Evolutionary conservation across 108 stramenopile genomes (phyloP), one percentile per base, ranked within the genome.

Genomic region (Nitzschia inconspicua): DNA sequence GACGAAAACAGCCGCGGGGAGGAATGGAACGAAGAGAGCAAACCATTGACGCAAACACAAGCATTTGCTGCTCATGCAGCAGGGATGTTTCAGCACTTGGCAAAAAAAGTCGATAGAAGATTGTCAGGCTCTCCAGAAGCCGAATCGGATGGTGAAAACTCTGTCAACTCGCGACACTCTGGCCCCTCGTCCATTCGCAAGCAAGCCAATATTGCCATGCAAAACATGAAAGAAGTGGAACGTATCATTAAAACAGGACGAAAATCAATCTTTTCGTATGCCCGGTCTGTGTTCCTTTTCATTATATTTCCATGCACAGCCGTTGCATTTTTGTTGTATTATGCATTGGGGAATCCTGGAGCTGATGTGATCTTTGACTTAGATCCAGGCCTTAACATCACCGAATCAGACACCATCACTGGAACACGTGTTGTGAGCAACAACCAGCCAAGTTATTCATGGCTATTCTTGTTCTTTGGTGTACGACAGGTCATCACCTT

Each of bases 401-500:
- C 4, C 18, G 47, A 18, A 18, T 13, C 23, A 48, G 19, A 19
- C 14, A n/a, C n/a, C n/a, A n/a, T n/a, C n/a, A n/a, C n/a, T n/a
- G n/a, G n/a, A n/a, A n/a, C n/a, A n/a, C n/a, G n/a, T n/a, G n/a
- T n/a, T n/a, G n/a, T n/a, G n/a, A n/a, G n/a, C n/a, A n/a, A n/a
- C n/a, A n/a, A n/a, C n/a, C n/a, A n/a, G n/a, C n/a, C n/a, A n/a
- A n/a, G n/a, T n/a, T 30, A 41, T 18, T 69, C 68, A n/a, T 76
- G 67, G 67, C 56, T 50, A 37, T 31, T 74, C 22, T 34, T 76
- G n/a, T 69, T 64, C 27, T 41, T 73, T 14, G 32, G 47, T 22
- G 43, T 62, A 5, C 68, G 75, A 6, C 68, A 70, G 36, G 43
- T 34, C 11, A 44, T 76, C 18, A 76, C 75, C 24, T 65, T 70